phyloP scores from a whole-genome alignment of 2,329 filamentous ascomycete genomes.

The Sporothrix brasiliensis region DNA sequence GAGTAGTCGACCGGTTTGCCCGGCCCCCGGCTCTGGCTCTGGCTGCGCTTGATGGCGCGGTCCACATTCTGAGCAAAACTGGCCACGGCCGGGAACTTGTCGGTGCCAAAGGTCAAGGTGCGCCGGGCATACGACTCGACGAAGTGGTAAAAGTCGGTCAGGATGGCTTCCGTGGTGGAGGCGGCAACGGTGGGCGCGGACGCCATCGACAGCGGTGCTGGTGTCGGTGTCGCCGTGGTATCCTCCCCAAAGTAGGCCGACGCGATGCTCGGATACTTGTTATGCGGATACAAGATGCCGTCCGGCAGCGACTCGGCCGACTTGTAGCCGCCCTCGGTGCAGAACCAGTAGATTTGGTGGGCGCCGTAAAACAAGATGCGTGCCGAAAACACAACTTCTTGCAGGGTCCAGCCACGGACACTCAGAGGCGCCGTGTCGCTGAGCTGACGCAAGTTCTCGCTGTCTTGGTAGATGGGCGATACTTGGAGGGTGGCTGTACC shows the following conservation, averaged over 20 bases:
- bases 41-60: background rate
- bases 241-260: background rate
- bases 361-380: constrained; percentile 17
- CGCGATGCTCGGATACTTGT: constrained; percentile 12
- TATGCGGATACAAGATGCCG: constrained; percentile 1
- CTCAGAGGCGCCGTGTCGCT: constrained; percentile 3
- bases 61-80: constrained; percentile 23
- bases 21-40: background rate
- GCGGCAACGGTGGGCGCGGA: background rate
- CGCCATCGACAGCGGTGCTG: background rate
- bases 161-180: background rate
- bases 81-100: constrained; percentile 28
- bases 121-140: constrained; percentile 18
- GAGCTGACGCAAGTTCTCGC: constrained; percentile 11
- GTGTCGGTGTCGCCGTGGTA: background rate
- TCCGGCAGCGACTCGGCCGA: constrained; percentile 13
- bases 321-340: constrained; percentile 19
- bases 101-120: background rate
- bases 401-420: constrained; percentile 19
- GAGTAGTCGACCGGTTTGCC: background rate
- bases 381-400: constrained; percentile 26
- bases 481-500: background rate
- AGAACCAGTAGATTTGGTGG: constrained; percentile 28
- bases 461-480: background rate
- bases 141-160: constrained; percentile 21